A percentile compares a stretch with the other conserved stretches of the same genome.
These are phyloP conservation scores for Aspergillus wentii DNA, from an alignment of 495 filamentous ascomycete species.

Conservation along the genomic window DNA sequence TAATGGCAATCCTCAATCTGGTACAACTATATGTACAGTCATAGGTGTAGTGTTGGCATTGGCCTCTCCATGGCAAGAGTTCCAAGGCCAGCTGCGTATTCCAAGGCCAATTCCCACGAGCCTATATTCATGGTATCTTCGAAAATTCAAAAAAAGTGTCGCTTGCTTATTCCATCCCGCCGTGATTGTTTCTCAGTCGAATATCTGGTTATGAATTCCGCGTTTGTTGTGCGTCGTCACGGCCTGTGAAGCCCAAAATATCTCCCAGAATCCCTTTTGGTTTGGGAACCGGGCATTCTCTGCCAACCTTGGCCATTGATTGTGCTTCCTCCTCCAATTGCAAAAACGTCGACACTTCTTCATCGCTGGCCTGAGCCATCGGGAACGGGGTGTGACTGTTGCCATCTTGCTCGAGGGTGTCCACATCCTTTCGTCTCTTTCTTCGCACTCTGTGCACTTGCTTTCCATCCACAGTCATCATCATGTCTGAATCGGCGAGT, in stretches of 20 bases:
- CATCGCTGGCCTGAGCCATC: constrained; percentile 27
- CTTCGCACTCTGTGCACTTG: constrained; percentile 30
- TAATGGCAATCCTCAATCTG: too few relatives aligned
- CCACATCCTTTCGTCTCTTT: constrained; percentile 28
- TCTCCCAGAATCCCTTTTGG: constrained; percentile 70
- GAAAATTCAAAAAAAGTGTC: too few relatives aligned
- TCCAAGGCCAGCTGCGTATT: too few relatives aligned
- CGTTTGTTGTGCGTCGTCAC: constrained; percentile 4
- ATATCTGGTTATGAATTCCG: too few relatives aligned
- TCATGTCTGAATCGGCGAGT: constrained; percentile 63
- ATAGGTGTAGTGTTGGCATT: too few relatives aligned
- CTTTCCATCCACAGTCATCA: constrained; percentile 44
- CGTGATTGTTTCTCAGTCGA: too few relatives aligned
- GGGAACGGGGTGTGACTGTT: constrained; percentile 1
- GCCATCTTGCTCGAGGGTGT: constrained; percentile 17
- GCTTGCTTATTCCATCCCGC: too few relatives aligned
- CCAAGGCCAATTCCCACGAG: too few relatives aligned
- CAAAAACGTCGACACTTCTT: constrained; percentile 40
- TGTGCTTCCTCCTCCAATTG: constrained; percentile 43
- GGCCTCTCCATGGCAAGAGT: too few relatives aligned
- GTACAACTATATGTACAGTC: too few relatives aligned
- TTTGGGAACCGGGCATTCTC: constrained; percentile 80
- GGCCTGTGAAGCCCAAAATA: constrained; percentile 58
- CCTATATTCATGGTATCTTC: too few relatives aligned
- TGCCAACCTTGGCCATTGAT: constrained; percentile 22